Evolutionary conservation across 1,284 basidiomycete species (phyloP).

Genomic region (Trametes pubescens): DNA sequence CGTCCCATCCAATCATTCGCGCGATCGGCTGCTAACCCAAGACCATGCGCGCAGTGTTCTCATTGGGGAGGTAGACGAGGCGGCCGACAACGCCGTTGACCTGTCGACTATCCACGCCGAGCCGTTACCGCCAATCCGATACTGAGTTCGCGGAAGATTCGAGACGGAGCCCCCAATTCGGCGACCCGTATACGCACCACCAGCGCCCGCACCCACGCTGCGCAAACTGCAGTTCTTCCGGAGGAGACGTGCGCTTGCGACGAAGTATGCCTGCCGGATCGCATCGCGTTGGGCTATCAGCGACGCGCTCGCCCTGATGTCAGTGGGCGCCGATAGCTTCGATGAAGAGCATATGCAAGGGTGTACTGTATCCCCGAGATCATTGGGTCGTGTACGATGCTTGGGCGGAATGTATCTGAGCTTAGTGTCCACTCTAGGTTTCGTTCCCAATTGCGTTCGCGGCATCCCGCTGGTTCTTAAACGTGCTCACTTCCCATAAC

Average conservation of each 20-base stretch:
- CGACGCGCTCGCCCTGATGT: neutral
- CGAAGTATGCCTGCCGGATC: neutral
- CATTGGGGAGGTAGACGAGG: conserved; percentile 92
- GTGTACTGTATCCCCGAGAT: neutral
- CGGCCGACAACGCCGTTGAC: conserved; percentile 83
- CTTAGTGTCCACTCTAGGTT: neutral
- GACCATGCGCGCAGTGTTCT: conserved; percentile 64
- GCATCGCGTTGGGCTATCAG: neutral
- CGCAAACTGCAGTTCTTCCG: neutral
- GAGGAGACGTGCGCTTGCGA: neutral
- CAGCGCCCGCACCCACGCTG: neutral
- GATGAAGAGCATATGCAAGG: neutral
- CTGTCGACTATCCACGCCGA: conserved; percentile 86
- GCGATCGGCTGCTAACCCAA: conserved; percentile 3
- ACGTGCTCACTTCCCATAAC: too few relatives aligned
- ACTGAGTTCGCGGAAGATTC: conserved; percentile 47
- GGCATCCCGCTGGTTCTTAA: too few relatives aligned
- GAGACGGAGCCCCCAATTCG: neutral
- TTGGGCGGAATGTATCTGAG: neutral
- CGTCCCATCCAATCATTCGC: conserved; percentile 39
- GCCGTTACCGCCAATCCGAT: conserved; percentile 83
- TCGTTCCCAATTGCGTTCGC: too few relatives aligned
- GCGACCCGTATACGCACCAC: neutral
- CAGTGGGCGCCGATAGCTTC: neutral
- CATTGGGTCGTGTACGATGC: neutral